Conservation (phyloP, 2,329 filamentous ascomycete genomes). For the Stachybotrys echinatus region DNA sequence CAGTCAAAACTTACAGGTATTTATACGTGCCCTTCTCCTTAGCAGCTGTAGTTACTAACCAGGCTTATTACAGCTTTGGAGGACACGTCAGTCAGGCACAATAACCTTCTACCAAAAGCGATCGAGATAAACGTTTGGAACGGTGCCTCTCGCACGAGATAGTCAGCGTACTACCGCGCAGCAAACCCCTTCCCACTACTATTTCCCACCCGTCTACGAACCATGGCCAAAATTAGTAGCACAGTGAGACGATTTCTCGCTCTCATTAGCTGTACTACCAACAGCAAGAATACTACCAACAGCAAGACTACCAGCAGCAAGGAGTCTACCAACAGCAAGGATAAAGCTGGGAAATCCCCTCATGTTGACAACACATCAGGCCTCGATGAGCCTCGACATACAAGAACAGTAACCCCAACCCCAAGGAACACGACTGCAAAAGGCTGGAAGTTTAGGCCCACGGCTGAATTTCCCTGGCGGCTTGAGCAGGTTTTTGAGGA, state of each 20-base stretch:
- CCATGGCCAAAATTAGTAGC: not conserved
- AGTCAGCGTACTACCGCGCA: not conserved
- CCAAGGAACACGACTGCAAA: not conserved
- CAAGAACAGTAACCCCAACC: not conserved
- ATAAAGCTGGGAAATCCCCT: not conserved
- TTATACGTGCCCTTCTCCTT: not conserved
- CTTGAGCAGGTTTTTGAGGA: not conserved
- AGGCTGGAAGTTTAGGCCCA: not conserved
- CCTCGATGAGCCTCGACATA: not conserved
- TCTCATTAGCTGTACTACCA: not conserved
- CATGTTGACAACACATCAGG: not conserved
- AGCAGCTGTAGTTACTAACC: not conserved
- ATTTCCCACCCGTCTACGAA: not conserved
- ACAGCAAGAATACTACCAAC: not conserved
- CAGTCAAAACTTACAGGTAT: not conserved
- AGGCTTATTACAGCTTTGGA: not conserved
- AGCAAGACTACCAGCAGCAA: too few species aligned
- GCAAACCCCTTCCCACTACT: not conserved
- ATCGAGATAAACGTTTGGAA: not conserved
- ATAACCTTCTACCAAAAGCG: not conserved
- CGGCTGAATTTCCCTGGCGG: not conserved
- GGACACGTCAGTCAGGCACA: not conserved
- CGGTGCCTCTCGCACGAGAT: not conserved
- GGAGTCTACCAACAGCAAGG: not conserved
- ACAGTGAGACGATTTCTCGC: not conserved